Percentiles rank a stretch among this genome's conserved stretches.
Evolutionary conservation across 768 basidiomycete genomes (phyloP).

Genomic region (Crassisporium funariophilum): DNA sequence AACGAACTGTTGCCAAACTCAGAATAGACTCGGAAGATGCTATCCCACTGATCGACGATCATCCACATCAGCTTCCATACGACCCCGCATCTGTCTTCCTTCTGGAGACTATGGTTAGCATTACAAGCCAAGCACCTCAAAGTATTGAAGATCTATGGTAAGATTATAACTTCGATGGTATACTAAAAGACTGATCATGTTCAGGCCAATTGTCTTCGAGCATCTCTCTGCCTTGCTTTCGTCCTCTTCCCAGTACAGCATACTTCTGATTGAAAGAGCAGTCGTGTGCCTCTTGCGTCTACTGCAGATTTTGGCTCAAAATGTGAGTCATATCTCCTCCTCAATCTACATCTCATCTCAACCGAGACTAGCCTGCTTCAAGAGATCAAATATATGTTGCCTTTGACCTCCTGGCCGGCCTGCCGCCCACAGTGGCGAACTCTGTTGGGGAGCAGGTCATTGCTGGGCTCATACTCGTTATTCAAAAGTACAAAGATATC

Average conservation of each 20-base stretch:
- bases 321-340: slow-evolving; percentile 45
- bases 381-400: slow-evolving; percentile 95
- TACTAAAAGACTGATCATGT: not conserved
- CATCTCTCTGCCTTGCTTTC: slow-evolving; percentile 84
- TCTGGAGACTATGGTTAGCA: slow-evolving; percentile 92
- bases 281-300: slow-evolving; percentile 86
- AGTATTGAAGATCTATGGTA: slow-evolving; percentile 90
- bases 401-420: slow-evolving; percentile 82
- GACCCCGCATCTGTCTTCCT: slow-evolving; percentile 96
- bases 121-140: slow-evolving; percentile 73
- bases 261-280: slow-evolving; percentile 90
- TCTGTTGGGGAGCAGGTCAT: slow-evolving; percentile 92
- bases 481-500: slow-evolving; percentile 75
- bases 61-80: slow-evolving; percentile 70
- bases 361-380: slow-evolving; percentile 59
- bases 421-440: slow-evolving; percentile 75
- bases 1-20: slow-evolving; percentile 79
- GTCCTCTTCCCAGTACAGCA: slow-evolving; percentile 78
- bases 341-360: slow-evolving; percentile 6
- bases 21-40: slow-evolving; percentile 70
- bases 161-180: slow-evolving; percentile 23
- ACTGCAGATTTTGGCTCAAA: slow-evolving; percentile 79
- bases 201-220: slow-evolving; percentile 93
- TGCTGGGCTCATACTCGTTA: slow-evolving; percentile 75
- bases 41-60: slow-evolving; percentile 42